Conservation (phyloP, 1,284 basidiomycete species). For the Papiliotrema flavescens region DNA sequence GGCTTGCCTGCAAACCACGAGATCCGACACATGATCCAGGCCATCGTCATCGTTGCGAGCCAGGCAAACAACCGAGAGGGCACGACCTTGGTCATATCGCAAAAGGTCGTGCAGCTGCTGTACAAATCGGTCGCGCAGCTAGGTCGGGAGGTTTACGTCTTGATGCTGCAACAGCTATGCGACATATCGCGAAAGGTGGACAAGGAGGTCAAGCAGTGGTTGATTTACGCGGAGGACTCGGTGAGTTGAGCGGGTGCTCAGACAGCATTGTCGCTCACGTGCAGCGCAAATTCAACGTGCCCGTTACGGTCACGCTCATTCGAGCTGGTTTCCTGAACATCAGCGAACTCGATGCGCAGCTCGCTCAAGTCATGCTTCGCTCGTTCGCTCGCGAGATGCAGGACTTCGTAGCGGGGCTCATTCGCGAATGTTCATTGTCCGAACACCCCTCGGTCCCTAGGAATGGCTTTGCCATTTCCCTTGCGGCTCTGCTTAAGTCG, state of each 20-base stretch:
- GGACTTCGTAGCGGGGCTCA: slow-evolving; percentile 77
- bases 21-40: slow-evolving; percentile 74
- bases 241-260: slow-evolving; percentile 51
- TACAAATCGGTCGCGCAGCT: slow-evolving; percentile 80
- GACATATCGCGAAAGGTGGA: slow-evolving; percentile 85
- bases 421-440: slow-evolving; percentile 78
- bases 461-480: slow-evolving; percentile 72
- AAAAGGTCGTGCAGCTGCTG: slow-evolving; percentile 57
- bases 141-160: slow-evolving; percentile 85
- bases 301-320: slow-evolving; percentile 85
- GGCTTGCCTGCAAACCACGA: slow-evolving; percentile 77
- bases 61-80: slow-evolving; percentile 76
- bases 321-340: slow-evolving; percentile 77
- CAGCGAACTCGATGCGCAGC: slow-evolving; percentile 79
- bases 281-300: slow-evolving; percentile 91
- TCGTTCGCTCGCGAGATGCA: slow-evolving; percentile 74
- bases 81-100: slow-evolving; percentile 86
- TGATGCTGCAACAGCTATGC: slow-evolving; percentile 84
- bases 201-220: slow-evolving; percentile 95
- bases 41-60: slow-evolving; percentile 72
- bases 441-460: slow-evolving; percentile 73
- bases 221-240: slow-evolving; percentile 95
- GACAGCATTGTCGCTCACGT: slow-evolving; percentile 4
- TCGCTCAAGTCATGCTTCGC: slow-evolving; percentile 75
- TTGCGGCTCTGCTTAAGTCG: slow-evolving; percentile 72